A percentile compares a stretch with the other conserved stretches of the same genome.
These are phyloP conservation scores for Phytophthora podocarpi DNA, from an alignment of 352 stramenopile genomes.

Conservation along the genomic window DNA sequence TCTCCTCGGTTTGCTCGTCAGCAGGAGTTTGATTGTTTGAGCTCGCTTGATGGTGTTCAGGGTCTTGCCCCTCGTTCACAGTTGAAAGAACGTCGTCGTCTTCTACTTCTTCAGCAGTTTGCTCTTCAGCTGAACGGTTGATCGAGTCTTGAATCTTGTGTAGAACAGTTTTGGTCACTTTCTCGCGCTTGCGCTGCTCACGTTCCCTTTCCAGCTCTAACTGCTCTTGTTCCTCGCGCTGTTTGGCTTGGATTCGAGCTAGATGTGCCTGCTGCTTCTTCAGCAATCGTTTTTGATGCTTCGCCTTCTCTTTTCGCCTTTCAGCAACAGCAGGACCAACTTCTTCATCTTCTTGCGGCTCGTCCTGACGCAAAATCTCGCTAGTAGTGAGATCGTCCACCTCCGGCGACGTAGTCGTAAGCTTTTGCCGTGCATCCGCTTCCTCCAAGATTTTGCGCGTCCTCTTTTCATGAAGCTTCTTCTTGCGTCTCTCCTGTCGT, in stretches of 20 bases:
- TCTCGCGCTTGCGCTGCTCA: conserved; percentile 57
- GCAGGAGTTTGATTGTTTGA: background rate
- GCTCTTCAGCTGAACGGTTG: conserved; percentile 26
- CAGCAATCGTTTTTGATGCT: conserved; percentile 51
- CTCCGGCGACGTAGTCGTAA: conserved; percentile 20
- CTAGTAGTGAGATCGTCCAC: conserved; percentile 23
- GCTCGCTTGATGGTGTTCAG: background rate
- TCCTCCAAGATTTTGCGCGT: conserved; percentile 58
- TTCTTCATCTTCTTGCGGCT: conserved; percentile 30
- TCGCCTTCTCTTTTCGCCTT: conserved; percentile 43
- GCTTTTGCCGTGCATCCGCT: conserved; percentile 39
- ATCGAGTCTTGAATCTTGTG: conserved; percentile 60
- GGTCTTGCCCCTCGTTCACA: conserved; percentile 11
- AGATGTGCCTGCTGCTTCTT: conserved; percentile 67
- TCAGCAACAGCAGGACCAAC: conserved; percentile 12
- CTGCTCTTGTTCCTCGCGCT: conserved; percentile 57
- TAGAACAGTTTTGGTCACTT: conserved; percentile 60
- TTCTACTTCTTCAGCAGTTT: conserved; percentile 19
- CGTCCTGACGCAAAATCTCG: conserved; percentile 4
- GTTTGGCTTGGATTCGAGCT: conserved; percentile 54
- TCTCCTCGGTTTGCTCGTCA: conserved; percentile 31
- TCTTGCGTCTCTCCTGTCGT: conserved; percentile 50
- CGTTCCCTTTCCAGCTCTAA: conserved; percentile 52
- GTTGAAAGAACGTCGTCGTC: conserved; percentile 2
- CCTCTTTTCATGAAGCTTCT: conserved; percentile 67